phyloP scores from a whole-genome alignment of 2,329 filamentous ascomycete genomes.

The Cercospora janseana region DNA sequence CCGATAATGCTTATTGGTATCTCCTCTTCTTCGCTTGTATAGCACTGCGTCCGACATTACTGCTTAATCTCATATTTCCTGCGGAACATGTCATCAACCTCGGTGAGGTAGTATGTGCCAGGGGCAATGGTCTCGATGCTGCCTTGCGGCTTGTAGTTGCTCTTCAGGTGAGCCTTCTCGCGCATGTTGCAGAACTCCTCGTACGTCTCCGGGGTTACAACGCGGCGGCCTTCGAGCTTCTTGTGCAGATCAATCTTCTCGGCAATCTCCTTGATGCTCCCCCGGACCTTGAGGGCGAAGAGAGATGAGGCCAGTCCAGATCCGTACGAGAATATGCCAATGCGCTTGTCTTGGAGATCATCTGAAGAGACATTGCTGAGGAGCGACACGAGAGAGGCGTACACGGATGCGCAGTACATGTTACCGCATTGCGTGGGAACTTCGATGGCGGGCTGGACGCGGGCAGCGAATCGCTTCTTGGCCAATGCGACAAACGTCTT shows the following conservation, averaged over 20 bases:
- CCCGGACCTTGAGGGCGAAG: constrained; percentile 51
- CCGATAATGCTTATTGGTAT: constrained; percentile 7
- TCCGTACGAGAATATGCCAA: constrained; percentile 55
- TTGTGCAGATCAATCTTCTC: constrained; percentile 50
- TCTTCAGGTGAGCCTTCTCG: constrained; percentile 52
- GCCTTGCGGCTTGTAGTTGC: constrained; percentile 49
- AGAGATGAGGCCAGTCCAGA: constrained; percentile 52
- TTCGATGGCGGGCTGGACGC: constrained; percentile 51
- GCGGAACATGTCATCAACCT: constrained; percentile 53
- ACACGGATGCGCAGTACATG: constrained; percentile 56
- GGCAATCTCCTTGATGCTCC: constrained; percentile 47
- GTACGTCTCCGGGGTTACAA: constrained; percentile 50
- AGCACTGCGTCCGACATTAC: constrained; percentile 31
- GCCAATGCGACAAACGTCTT: constrained; percentile 53
- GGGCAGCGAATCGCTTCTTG: constrained; percentile 52
- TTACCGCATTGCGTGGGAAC: constrained; percentile 55
- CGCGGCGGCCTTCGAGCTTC: constrained; percentile 46
- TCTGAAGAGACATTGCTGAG: constrained; percentile 48
- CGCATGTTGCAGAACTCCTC: constrained; percentile 55
- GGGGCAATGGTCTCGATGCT: constrained; percentile 46
- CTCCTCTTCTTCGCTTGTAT: neutral
- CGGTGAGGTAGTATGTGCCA: constrained; percentile 53
- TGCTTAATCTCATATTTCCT: constrained; percentile 51
- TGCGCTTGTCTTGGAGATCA: constrained; percentile 50
- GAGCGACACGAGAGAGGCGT: constrained; percentile 50